These are phyloP conservation scores for Stygiomarasmius scandens DNA, from an alignment of 1,284 basidiomycete species.

Conservation along the genomic window DNA sequence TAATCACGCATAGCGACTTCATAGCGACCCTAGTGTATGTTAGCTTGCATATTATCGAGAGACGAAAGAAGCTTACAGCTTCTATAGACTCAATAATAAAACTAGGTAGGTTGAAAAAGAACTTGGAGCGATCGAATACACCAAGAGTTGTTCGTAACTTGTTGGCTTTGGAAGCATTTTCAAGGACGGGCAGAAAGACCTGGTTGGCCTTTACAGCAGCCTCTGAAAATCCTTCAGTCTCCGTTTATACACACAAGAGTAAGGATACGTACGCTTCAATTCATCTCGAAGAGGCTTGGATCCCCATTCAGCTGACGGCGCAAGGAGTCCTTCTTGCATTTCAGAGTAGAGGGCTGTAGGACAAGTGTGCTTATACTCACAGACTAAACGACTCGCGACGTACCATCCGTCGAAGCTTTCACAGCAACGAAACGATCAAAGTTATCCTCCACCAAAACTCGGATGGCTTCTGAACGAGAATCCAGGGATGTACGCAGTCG, in stretches of 20 bases:
- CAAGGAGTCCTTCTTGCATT: slow-evolving; percentile 90
- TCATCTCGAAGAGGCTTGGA: slow-evolving; percentile 83
- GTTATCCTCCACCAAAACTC: slow-evolving; percentile 95
- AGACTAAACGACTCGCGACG: slow-evolving; percentile 23
- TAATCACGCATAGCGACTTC: slow-evolving; percentile 95
- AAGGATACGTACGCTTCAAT: slow-evolving; percentile 78
- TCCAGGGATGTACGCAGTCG: slow-evolving; percentile 81
- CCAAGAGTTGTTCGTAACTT: slow-evolving; percentile 91
- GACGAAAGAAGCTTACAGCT: slow-evolving; percentile 55
- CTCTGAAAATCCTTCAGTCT: slow-evolving; percentile 43
- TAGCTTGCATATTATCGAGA: slow-evolving; percentile 1
- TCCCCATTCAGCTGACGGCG: slow-evolving; percentile 79
- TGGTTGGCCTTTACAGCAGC: slow-evolving; percentile 91
- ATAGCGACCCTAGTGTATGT: slow-evolving; percentile 74
- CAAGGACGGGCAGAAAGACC: slow-evolving; percentile 94
- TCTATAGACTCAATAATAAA: slow-evolving; percentile 91
- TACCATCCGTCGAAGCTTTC: slow-evolving; percentile 94
- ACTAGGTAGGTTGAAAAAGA: slow-evolving; percentile 97
- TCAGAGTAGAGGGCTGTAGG: slow-evolving; percentile 81
- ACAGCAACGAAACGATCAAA: slow-evolving; percentile 98
- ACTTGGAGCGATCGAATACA: slow-evolving; percentile 96
- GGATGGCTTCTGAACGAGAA: slow-evolving; percentile 88
- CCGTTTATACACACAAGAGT: slow-evolving; percentile 5
- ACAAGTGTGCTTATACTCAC: slow-evolving; percentile 9
- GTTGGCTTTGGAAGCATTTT: slow-evolving; percentile 94